Conservation (phyloP, 2,329 filamentous ascomycete genomes). For the Alternaria arbusti region DNA sequence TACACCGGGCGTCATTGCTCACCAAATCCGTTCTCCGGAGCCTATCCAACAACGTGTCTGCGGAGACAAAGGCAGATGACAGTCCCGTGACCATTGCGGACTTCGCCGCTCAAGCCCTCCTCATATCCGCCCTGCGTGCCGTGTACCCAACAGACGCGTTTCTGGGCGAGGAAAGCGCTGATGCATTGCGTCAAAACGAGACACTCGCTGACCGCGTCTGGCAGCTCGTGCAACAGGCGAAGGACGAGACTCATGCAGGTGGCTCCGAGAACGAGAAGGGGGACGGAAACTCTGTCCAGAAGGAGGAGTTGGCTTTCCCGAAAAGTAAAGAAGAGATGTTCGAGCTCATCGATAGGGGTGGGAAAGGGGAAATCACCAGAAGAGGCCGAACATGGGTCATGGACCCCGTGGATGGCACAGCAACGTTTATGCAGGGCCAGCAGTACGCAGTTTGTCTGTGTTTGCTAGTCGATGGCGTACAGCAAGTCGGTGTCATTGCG, state of each 20-base stretch:
- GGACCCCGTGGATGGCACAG: conserved; percentile 70
- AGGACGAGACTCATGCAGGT: conserved; percentile 38
- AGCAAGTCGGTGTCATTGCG: conserved; percentile 65
- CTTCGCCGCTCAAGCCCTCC: conserved; percentile 67
- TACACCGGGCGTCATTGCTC: conserved; percentile 63
- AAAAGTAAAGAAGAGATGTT: conserved; percentile 63
- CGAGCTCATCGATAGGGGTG: conserved; percentile 67
- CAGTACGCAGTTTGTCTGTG: conserved; percentile 69
- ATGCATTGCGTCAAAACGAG: conserved; percentile 58
- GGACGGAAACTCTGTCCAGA: conserved; percentile 20
- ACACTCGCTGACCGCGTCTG: conserved; percentile 61
- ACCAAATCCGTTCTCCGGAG: conserved; percentile 61
- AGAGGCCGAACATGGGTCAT: conserved; percentile 64
- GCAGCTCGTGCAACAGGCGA: conserved; percentile 56
- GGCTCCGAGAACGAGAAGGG: conserved; percentile 25
- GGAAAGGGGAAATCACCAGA: conserved; percentile 56
- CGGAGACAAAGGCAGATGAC: conserved; percentile 63
- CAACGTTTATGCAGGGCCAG: conserved; percentile 65
- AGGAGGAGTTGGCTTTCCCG: conserved; percentile 42
- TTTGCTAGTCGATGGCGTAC: conserved; percentile 62
- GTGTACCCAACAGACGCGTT: conserved; percentile 64
- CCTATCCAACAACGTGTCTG: conserved; percentile 55
- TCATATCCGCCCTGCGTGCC: conserved; percentile 63
- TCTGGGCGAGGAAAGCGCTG: conserved; percentile 67
- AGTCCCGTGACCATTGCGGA: conserved; percentile 69